These are phyloP conservation scores for Cocos nucifera DNA, from an alignment of 176 grass and related monocot species.

Conservation along the genomic window DNA sequence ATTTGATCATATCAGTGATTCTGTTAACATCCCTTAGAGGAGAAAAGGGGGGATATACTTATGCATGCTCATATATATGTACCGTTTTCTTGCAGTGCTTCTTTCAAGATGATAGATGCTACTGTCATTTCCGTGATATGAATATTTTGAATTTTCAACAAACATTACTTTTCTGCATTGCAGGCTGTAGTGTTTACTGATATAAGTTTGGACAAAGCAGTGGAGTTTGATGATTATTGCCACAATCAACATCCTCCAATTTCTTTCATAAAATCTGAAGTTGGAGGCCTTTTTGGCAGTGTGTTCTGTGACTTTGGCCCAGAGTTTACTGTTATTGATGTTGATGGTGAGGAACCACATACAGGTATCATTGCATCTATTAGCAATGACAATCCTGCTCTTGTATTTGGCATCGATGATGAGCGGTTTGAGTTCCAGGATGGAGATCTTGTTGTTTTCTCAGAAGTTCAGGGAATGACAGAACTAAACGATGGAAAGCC, in stretches of 20 bases:
- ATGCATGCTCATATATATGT: too few species aligned
- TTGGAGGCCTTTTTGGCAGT: constrained; percentile 60
- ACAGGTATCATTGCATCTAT: constrained; percentile 64
- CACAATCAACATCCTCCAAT: constrained; percentile 52
- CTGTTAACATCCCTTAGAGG: too few species aligned
- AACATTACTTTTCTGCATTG: constrained; percentile 21
- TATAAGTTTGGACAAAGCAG: constrained; percentile 43
- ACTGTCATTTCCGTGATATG: too few species aligned
- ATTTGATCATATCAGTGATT: too few species aligned
- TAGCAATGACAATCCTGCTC: constrained; percentile 48
- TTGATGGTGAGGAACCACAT: constrained; percentile 50
- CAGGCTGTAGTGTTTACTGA: constrained; percentile 72
- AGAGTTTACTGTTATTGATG: constrained; percentile 51
- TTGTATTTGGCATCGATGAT: constrained; percentile 47
- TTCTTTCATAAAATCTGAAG: constrained; percentile 65
- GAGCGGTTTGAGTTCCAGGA: constrained; percentile 52
- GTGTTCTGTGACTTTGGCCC: constrained; percentile 76
- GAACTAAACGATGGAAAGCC: constrained; percentile 77
- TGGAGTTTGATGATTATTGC: constrained; percentile 61
- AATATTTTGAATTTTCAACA: too few species aligned
- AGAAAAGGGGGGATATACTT: too few species aligned
- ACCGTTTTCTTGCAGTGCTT: too few species aligned
- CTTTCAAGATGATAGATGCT: too few species aligned
- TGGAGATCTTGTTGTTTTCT: constrained; percentile 63
- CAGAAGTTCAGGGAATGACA: constrained; percentile 62